phyloP scores from a whole-genome alignment of 345 rosid genomes.

The Trapa bicornis region DNA sequence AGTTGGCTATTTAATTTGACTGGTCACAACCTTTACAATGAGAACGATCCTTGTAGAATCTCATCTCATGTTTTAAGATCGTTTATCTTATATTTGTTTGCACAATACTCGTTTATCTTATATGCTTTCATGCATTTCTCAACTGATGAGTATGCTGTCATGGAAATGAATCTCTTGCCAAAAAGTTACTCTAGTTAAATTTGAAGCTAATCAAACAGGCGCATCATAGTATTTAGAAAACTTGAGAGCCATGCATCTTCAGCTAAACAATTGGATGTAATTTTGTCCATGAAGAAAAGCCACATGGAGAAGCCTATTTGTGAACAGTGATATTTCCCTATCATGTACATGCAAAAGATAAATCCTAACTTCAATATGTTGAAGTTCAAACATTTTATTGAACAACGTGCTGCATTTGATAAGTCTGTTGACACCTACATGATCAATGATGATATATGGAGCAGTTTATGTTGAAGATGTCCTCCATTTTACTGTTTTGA shows the following conservation, averaged over 20 bases:
- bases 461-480: background rate
- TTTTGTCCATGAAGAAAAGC: background rate
- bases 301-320: background rate
- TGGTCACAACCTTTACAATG: background rate
- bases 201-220: background rate
- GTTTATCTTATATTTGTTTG: too few species aligned
- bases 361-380: background rate
- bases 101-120: background rate
- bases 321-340: background rate
- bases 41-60: background rate
- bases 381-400: background rate
- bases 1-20: background rate
- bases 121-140: background rate
- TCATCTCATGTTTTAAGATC: background rate
- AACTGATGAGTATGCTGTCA: background rate
- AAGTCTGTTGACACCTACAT: background rate
- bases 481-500: background rate
- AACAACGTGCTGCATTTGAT: background rate
- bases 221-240: background rate
- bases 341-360: background rate
- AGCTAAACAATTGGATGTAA: background rate
- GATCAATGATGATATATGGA: background rate
- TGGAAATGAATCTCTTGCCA: background rate
- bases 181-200: background rate
- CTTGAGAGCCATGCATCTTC: background rate